A percentile compares a stretch with the other conserved stretches of the same genome.
Conservation (phyloP, 225 moss, liverwort and hornwort genomes). For the Lunularia cruciata region DNA sequence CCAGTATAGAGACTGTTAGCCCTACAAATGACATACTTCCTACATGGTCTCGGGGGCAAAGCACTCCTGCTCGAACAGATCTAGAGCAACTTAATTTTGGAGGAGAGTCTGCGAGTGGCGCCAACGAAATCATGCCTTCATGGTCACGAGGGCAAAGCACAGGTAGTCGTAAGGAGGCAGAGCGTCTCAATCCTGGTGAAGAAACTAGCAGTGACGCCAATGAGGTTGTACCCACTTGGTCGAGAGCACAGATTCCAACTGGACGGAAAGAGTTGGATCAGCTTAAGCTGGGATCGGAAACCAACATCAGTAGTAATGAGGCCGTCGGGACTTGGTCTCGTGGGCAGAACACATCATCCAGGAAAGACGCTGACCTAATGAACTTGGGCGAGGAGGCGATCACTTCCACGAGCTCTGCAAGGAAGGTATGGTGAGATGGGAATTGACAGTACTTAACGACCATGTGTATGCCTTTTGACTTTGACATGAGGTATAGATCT, state of each 20-base stretch:
- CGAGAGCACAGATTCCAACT: constrained; percentile 55
- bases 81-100: constrained; percentile 27
- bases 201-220: constrained; percentile 49
- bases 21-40: constrained; percentile 18
- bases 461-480: too few relatives aligned
- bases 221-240: constrained; percentile 57
- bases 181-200: constrained; percentile 25
- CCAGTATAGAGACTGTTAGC: constrained; percentile 23
- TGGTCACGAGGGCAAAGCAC: constrained; percentile 34
- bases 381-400: not conserved
- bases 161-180: constrained; percentile 9
- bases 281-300: constrained; percentile 45
- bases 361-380: constrained; percentile 3
- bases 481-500: too few relatives aligned
- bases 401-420: not conserved
- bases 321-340: constrained; percentile 29
- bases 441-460: too few relatives aligned
- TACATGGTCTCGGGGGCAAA: constrained; percentile 34
- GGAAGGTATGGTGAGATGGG: too few relatives aligned
- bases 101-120: constrained; percentile 40
- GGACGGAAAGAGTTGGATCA: constrained; percentile 52
- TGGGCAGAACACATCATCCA: not conserved
- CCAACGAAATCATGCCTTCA: constrained; percentile 19
- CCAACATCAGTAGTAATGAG: constrained; percentile 4
- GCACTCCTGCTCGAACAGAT: constrained; percentile 23